These are phyloP conservation scores for Colletotrichum higginsianum DNA, from an alignment of 2,329 filamentous ascomycete species.

Conservation along the genomic window DNA sequence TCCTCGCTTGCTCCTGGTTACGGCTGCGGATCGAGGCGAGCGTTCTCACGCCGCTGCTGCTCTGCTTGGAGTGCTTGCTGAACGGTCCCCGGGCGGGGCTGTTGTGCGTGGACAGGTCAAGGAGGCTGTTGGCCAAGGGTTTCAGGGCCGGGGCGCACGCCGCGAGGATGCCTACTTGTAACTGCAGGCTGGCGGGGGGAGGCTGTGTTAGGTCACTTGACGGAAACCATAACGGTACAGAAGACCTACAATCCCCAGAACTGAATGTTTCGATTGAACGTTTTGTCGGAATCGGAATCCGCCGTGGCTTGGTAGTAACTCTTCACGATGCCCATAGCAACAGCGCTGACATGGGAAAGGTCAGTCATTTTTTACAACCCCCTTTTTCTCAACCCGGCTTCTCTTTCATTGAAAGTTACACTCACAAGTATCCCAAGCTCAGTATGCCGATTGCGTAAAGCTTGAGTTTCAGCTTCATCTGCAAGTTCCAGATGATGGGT, in stretches of 20 bases:
- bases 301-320: conserved; percentile 53
- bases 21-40: conserved; percentile 4
- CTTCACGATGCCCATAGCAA: conserved; percentile 57
- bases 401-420: neutral
- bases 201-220: conserved; percentile 35
- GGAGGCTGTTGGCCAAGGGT: conserved; percentile 50
- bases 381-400: too few relatives aligned
- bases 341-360: conserved; percentile 48
- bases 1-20: neutral
- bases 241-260: conserved; percentile 53
- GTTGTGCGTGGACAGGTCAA: conserved; percentile 44
- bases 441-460: conserved; percentile 59
- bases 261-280: conserved; percentile 49
- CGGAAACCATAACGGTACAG: neutral
- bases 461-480: conserved; percentile 54
- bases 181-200: conserved; percentile 52
- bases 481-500: conserved; percentile 57
- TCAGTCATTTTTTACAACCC: neutral
- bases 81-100: neutral
- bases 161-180: conserved; percentile 57
- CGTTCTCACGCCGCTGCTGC: neutral
- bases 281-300: conserved; percentile 49
- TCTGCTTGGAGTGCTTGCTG: conserved; percentile 7
- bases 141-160: conserved; percentile 57
- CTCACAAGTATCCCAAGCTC: conserved; percentile 59